Base-by-base conservation (phyloP, 148 eudicot species). In the Cornus florida region DNA sequence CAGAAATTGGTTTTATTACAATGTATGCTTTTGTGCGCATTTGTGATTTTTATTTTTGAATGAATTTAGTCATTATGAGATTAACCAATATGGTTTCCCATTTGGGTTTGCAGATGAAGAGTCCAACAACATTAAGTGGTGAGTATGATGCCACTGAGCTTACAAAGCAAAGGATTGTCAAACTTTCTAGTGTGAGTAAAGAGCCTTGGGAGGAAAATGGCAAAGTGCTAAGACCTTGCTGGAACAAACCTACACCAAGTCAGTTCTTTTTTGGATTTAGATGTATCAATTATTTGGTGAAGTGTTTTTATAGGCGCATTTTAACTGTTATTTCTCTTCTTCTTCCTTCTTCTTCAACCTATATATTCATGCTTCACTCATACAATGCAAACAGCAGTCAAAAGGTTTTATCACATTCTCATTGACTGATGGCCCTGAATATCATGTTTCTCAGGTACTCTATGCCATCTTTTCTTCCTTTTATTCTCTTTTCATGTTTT, bases 371-470 rank as follows among this genome's bases (percentile, higher is more conserved):
- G 23, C 35, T 74, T 41, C 76, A 59, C 66, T 74, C 59, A 59
- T 53, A 69, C 75, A 67, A 74, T 70, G 19, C 14, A 31, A 41
- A 20, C 62, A 31, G 12, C 77, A 72, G 9, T 75, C 84, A 6
- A 72, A 78, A 62, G 86, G 89, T 32, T 86, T 74, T 60, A 78
- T 86, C 46, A 72, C 50, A 2, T 73, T 83, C 57, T 74, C 89
- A 7, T 78, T 86, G 71, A 62, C 80, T 11, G 59, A 79, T 78
- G 86, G 84, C 23, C 84, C 86, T 3, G 86, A 86, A 72, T 73
- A 72, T 71, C 89, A 86, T 70, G 69, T 83, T 33, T 72, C 76
- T 10, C 86, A 86, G 86, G 86, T 83, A 80, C 22, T 31, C 0
- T 48, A 8, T 48, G 12, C 7, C 53, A 48, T 8, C 53, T 11